phyloP scores from a whole-genome alignment of 169 alveolate genomes.

The Cryptosporidium ryanae region DNA sequence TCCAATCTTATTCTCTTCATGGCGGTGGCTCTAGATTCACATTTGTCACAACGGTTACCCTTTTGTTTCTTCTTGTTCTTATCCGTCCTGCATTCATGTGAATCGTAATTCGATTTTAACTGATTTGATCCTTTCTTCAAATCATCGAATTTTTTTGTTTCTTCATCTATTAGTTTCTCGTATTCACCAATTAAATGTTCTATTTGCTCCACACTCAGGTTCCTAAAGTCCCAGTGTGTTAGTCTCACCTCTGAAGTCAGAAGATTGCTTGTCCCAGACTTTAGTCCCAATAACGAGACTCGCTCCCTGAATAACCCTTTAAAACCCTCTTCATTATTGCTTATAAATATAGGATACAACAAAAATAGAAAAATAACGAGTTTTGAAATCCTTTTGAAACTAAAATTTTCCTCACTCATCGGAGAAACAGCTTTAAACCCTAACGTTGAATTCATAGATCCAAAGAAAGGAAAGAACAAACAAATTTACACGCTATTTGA shows the following conservation, averaged over 20 bases:
- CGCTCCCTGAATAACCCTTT: too few relatives aligned
- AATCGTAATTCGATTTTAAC: conserved; percentile 4
- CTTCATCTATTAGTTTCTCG: not conserved
- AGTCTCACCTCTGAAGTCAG: not conserved
- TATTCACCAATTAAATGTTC: not conserved
- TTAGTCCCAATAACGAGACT: too few relatives aligned
- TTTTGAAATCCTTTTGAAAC: too few relatives aligned
- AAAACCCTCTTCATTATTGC: too few relatives aligned
- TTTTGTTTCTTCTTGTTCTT: not conserved
- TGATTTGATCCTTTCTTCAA: not conserved
- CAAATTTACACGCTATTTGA: too few relatives aligned
- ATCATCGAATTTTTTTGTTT: not conserved
- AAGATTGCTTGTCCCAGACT: too few relatives aligned
- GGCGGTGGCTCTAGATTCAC: conserved; percentile 50
- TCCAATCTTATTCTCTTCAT: conserved; percentile 13
- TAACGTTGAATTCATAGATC: too few relatives aligned
- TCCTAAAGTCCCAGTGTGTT: conserved; percentile 21
- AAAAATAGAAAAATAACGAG: too few relatives aligned
- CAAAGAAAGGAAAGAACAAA: too few relatives aligned
- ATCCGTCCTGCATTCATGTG: not conserved
- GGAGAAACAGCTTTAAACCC: too few relatives aligned
- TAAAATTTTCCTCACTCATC: too few relatives aligned
- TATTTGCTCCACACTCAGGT: not conserved
- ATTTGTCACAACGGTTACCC: conserved; percentile 24
- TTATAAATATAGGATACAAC: too few relatives aligned